Percentiles rank a stretch among this genome's conserved stretches.
Evolutionary conservation across 805 yeast genomes (phyloP).

Genomic region (Debaryomyces castellii): DNA sequence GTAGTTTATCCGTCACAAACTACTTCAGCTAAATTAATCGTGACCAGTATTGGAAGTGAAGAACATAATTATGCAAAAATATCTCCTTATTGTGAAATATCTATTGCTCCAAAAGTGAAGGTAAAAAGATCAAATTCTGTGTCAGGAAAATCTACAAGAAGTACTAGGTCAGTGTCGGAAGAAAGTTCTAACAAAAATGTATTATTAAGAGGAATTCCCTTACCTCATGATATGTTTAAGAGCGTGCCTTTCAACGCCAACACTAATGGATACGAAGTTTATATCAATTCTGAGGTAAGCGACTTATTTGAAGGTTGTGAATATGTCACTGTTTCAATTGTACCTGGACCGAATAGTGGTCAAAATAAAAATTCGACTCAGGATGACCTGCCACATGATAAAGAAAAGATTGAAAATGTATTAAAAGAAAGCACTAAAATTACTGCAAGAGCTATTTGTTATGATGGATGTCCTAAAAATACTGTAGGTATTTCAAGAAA

Average conservation of each 20-base stretch:
- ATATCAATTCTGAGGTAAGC: conserved; percentile 41
- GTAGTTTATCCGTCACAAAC: conserved; percentile 65
- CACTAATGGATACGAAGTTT: conserved; percentile 41
- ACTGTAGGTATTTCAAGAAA: conserved; percentile 53
- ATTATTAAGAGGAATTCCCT: conserved; percentile 52
- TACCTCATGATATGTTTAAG: conserved; percentile 48
- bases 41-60: conserved; percentile 43
- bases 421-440: conserved; percentile 41
- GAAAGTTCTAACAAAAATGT: conserved; percentile 29
- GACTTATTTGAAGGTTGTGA: conserved; percentile 34
- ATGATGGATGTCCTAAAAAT: conserved; percentile 22
- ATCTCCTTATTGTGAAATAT: conserved; percentile 64
- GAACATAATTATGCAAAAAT: conserved; percentile 50
- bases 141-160: conserved; percentile 20
- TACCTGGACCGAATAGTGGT: conserved; percentile 49
- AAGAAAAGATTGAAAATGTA: conserved; percentile 4
- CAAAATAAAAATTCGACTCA: conserved; percentile 10
- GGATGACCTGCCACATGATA: conserved; percentile 5
- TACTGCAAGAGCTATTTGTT: conserved; percentile 51
- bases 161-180: conserved; percentile 21
- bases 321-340: conserved; percentile 50
- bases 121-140: conserved; percentile 25
- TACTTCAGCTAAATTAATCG: conserved; percentile 59
- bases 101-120: conserved; percentile 65
- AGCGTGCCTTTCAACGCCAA: conserved; percentile 15